Base-by-base conservation (phyloP, 2,329 filamentous ascomycete species). In the Diaporthe sp. region DNA sequence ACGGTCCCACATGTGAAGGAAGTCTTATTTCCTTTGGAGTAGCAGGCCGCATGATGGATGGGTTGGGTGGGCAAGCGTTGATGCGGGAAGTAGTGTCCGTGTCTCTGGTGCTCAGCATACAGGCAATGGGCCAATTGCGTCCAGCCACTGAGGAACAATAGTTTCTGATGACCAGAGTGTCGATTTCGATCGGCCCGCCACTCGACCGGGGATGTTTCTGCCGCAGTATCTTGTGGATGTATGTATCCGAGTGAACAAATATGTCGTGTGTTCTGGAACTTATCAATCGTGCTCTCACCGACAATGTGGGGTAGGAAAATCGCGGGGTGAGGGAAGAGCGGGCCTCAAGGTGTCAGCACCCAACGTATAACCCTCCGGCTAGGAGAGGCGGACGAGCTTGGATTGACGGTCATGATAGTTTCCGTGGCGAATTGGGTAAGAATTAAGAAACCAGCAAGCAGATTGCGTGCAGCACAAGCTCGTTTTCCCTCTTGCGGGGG, bases 331-430 rank as follows among this genome's bases (percentile, higher is more conserved):
- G 68, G 68, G 59, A 76, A 71, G 73, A 72, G 75, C 77, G 74
- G 73, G 75, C 77, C 78, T 86, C 82, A 87, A 79, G 85, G 85
- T 76, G 82, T 85, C 80, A 86, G 82, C 78, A 84, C 82, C 85
- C 84, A 83, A 81, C 84, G 82, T 82, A 85, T 80, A 81, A 85
- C 83, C 82, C 86, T 87, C 86, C 86, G 85, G 80, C 81, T 82
- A 82, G 84, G 86, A 85, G 84, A 86, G 80, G 79, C 81, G 78
- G 83, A 80, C 79, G 82, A 81, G 77, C 80, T 83, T 81, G 81
- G 84, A 82, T 85, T 84, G 82, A 82, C 84, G 82, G 83, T 86
- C 86, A 87, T 88, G 85, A 86, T 88, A 87, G 79, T 53, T 84
- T 78, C 82, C 78, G 79, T 80, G 79, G 77, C 77, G 75, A 80